Evolutionary conservation across 2,329 filamentous ascomycete species (phyloP).

Genomic region (Sclerotinia trifoliorum): DNA sequence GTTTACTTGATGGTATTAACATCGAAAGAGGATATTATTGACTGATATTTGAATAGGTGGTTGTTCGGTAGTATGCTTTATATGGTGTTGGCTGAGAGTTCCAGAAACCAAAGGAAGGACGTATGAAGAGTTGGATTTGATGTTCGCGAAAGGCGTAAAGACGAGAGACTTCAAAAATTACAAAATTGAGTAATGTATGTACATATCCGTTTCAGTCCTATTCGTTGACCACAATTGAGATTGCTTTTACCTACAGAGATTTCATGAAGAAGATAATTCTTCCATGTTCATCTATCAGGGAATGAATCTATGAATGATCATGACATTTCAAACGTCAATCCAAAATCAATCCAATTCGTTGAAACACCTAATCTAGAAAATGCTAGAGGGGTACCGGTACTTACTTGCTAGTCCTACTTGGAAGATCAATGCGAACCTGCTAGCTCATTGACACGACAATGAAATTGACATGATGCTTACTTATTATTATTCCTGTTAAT

Average conservation of each 20-base stretch:
- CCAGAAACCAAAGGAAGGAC: conserved; percentile 48
- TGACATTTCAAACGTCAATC: not conserved
- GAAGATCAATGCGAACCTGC: not conserved
- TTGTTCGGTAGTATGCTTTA: conserved; percentile 43
- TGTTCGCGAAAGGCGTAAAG: conserved; percentile 44
- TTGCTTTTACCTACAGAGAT: not conserved
- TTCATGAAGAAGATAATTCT: not conserved
- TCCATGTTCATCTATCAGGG: not conserved
- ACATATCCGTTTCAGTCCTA: not conserved
- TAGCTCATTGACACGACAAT: not conserved
- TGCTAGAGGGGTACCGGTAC: too few relatives aligned
- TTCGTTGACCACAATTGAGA: not conserved
- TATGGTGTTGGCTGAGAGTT: conserved; percentile 44
- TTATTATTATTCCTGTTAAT: not conserved
- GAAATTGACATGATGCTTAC: conserved; percentile 3
- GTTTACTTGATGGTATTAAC: not conserved
- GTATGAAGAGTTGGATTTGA: conserved; percentile 48
- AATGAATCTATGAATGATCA: too few relatives aligned
- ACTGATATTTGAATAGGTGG: conserved; percentile 37
- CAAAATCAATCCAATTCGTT: not conserved
- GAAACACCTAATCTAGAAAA: not conserved
- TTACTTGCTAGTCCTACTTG: not conserved
- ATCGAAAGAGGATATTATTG: conserved; percentile 1
- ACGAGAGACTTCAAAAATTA: conserved; percentile 40
- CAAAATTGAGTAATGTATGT: conserved; percentile 23